These are phyloP conservation scores for Endothia cerciana DNA, from an alignment of 2,329 filamentous ascomycete genomes.

Conservation along the genomic window DNA sequence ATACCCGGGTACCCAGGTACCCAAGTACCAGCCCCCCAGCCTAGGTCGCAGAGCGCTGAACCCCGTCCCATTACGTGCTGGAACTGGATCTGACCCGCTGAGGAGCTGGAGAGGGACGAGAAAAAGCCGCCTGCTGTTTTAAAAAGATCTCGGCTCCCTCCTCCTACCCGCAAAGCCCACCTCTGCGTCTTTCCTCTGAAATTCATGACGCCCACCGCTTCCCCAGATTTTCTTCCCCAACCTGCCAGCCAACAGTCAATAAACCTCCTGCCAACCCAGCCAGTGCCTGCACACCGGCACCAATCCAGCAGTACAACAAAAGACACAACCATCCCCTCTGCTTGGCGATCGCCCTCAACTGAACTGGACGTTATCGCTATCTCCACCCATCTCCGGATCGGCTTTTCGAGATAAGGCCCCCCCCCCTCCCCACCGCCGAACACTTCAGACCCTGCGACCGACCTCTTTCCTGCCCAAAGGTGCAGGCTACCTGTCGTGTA, in stretches of 20 bases:
- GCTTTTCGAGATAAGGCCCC: background rate
- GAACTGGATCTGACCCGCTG: constrained; percentile 22
- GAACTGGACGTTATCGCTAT: background rate
- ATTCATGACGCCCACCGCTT: constrained; percentile 34
- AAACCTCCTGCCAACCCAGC: constrained; percentile 28
- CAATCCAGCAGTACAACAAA: background rate
- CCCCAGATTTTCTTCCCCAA: constrained; percentile 28
- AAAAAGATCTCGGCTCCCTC: constrained; percentile 38
- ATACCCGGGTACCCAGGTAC: constrained; percentile 9
- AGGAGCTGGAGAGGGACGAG: constrained; percentile 21
- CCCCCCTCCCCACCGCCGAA: background rate
- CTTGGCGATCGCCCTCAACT: background rate
- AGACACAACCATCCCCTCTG: background rate
- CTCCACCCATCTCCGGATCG: background rate
- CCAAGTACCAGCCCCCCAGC: constrained; percentile 17
- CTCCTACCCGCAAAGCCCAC: constrained; percentile 36
- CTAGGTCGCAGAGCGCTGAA: constrained; percentile 20
- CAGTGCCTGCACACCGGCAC: constrained; percentile 5
- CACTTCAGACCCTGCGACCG: background rate
- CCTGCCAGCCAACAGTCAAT: constrained; percentile 18
- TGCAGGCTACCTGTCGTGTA: constrained; percentile 20
- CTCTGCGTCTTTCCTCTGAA: constrained; percentile 34
- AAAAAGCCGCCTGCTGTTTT: constrained; percentile 28
- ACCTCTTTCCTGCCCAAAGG: constrained; percentile 16
- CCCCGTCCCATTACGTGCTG: constrained; percentile 29